Evolutionary conservation across 208 protist species (phyloP), one percentile per base, ranked within the genome.

Genomic region (Endotrypanum monterogeii): DNA sequence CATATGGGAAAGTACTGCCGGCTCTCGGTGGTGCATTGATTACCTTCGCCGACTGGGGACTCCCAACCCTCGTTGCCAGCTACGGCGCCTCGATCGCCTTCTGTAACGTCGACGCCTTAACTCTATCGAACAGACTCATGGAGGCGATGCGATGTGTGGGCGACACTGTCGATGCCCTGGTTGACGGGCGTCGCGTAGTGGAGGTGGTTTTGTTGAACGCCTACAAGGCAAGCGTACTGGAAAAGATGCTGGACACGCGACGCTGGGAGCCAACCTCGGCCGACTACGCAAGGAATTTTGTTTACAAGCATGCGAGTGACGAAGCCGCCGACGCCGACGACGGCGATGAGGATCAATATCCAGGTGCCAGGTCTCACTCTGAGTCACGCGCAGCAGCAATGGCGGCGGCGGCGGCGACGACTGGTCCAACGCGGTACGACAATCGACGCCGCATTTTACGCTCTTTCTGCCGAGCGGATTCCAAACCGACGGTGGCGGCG

Each of bases 191-290:
- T 8, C 84, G 83, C 14, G 81, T 95, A 25, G 57, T 71, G 50
- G 90, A 93, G 58, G 77, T 93, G 65, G 76, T 95, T 41, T 62
- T 90, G 76, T 46, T 78, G 51, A 92, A 95, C 69, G 90, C 84
- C 7, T 89, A 95, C 83, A 95, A 95, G 80, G 88, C 88, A 8
- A 85, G 78, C 58, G 78, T 89, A 37, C 74, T 95, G 28, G 83
- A 88, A 60, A 74, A 78, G 32, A 48, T 95, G 32, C 61, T 89
- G 14, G 80, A 89, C 58, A 50, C 71, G 23, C 74, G 72, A 7
- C 52, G 76, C 61, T 92, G 88, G 90, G 90, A 94, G 81, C 73
- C 76, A 32, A 82, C 80, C 0, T 65, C 74, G 16, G 67, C 70
- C 67, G 73, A 83, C 9, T 66, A 69, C 57, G 73, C 67, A 61